Base-by-base conservation (phyloP, 192 early-diverging fungal genomes). In the Linnemannia hyalina region DNA sequence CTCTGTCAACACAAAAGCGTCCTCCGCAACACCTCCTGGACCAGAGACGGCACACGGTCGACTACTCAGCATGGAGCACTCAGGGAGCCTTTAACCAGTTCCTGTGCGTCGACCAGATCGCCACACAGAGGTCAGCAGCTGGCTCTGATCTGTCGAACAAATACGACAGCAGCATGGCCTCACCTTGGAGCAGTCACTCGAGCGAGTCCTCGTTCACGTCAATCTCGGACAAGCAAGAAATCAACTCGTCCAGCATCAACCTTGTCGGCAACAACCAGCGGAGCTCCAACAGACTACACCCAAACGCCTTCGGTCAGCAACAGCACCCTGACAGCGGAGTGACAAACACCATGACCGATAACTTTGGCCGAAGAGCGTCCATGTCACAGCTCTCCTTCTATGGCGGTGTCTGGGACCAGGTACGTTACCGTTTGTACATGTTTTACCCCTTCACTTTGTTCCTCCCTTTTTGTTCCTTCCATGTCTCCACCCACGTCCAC, bases 41-140 rank as follows among this genome's bases (percentile, higher is more conserved):
- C 57, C 80, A 76, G 41, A 70, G 75, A 29, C 80, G 80, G 72
- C 80, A 76, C 32, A 82, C 69, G 23, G 44, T 82, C 36, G 74
- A 82, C 35, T 76, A 63, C 69, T 82, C 80, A 16, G 47, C 65
- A 32, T 82, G 60, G 63, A 35, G 23, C 4, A 22, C 44, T 7
- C 40, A 36, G 68, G 60, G 46, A 49, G 26, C 63, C 44, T 69
- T 69, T 52, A 68, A 68, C 44, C 63, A 68, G 40, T 10, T 52
- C 68, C 26, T 68, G 41, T 10, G 41, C 69, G 23, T 38, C 20
- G 10, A 70, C 46, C 40, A 46, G 26, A 46, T 46, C 71, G 26
- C 40, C n/a, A 73, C 26, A 41, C 40, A 44, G 26, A 73, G 42
- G 60, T 1, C 55, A 57, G 13, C 29, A 4, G 60, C 29, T 29